Base-by-base conservation (phyloP, 805 yeast species). In the Candida ulmi region DNA sequence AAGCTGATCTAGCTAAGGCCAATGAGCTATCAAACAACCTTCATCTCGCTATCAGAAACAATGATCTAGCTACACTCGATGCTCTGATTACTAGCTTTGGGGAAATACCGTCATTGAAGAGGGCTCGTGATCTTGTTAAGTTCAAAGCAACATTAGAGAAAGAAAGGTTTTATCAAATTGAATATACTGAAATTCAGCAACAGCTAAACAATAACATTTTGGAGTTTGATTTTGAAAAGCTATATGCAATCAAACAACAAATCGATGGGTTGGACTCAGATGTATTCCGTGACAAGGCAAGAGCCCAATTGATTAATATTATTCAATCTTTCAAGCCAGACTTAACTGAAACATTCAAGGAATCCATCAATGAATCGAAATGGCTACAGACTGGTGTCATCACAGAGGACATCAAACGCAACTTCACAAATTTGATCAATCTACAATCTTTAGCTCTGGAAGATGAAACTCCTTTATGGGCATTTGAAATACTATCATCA, bases 401-500 rank as follows among this genome's bases (percentile, higher is more conserved):
- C 13, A 11, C 42, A 2, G 21, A 36, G 7, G 32, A 35, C 4
- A 5, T 44, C 2, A 12, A 19, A 5, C 11, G 18, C 3, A n/a
- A 31, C 3, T 51, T 51, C 38, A 28, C 18, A 1, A 35, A 48
- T 8, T 40, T 48, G 1, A 26, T 50, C 15, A 43, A 52, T 21
- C 29, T 50, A 9, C 54, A 54, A 31, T 46, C 54, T 2, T 26
- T 47, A 4, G 30, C 44, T 5, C 36, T 25, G 7, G 18, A 30
- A 4, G 29, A 30, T 2, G 36, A 45, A 1, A 55, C 60, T 2
- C 48, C 72, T 0, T 62, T 74, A 63, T 75, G 80, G 79, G 79
- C 74, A 1, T 57, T 76, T 17, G 70, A 68, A 27, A 48, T 64
- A 0, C 51, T 77, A 8, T 56, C 78, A 1, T 58, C 65, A 21